phyloP scores from a whole-genome alignment of 306 rosid species.

The Vicia sativa region DNA sequence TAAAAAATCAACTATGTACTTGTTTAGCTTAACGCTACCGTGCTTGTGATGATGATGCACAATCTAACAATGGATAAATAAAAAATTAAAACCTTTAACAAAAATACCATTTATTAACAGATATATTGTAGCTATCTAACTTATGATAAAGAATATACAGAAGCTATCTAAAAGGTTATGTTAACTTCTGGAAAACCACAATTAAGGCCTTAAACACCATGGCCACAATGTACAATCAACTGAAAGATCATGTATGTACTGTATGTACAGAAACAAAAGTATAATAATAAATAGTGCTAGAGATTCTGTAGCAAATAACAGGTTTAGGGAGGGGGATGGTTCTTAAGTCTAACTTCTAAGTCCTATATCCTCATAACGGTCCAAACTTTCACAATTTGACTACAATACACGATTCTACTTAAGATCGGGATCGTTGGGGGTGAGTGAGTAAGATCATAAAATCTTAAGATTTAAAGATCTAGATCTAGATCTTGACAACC shows the following conservation, averaged over 20 bases:
- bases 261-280: background rate
- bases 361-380: background rate
- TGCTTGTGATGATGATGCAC: background rate
- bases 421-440: too few relatives aligned
- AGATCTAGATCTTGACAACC: too few relatives aligned
- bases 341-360: too few relatives aligned
- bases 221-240: background rate
- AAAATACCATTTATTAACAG: background rate
- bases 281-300: background rate
- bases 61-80: background rate
- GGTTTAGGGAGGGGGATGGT: background rate
- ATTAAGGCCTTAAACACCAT: background rate
- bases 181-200: background rate
- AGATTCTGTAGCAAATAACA: constrained; percentile 3
- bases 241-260: background rate
- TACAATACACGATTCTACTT: too few relatives aligned
- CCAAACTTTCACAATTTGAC: background rate
- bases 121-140: background rate
- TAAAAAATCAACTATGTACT: background rate
- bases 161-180: background rate
- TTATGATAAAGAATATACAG: background rate
- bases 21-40: background rate
- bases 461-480: too few relatives aligned
- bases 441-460: too few relatives aligned
- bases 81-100: background rate